A percentile compares a stretch with the other conserved stretches of the same genome.
Conservation (phyloP, 305 asterid species). For the Solanum aculeatissimum region DNA sequence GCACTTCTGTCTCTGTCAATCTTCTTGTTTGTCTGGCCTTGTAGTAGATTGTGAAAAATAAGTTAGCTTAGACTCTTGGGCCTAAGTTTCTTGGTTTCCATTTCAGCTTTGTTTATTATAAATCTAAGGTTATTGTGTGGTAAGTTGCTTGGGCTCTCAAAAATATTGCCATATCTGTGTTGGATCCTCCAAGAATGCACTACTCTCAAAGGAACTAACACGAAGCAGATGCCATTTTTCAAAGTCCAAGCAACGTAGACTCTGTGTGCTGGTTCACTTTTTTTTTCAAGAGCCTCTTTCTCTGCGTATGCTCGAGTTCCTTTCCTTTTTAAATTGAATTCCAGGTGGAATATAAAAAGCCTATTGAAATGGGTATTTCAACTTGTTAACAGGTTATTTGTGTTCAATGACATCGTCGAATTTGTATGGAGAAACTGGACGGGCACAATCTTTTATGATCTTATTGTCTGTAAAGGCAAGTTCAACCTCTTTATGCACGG, state of each 20-base stretch:
- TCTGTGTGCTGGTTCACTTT: background rate
- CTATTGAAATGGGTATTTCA: background rate
- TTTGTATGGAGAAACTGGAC: no score
- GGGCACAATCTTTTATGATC: no score
- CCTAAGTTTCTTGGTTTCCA: background rate
- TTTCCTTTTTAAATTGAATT: background rate
- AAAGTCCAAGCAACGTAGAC: no score
- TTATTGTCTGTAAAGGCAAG: no score
- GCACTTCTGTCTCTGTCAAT: background rate
- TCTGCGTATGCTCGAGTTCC: background rate
- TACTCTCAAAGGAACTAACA: no score
- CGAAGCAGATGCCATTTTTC: no score
- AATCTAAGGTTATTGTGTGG: background rate
- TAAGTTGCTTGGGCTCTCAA: no score
- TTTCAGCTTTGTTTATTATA: background rate
- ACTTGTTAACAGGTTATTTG: background rate
- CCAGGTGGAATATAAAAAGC: background rate
- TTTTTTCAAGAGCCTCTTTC: background rate
- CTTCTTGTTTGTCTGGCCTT: background rate
- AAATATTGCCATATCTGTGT: no score
- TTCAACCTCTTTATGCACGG: no score
- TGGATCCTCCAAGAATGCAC: no score
- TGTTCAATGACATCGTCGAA: no score
- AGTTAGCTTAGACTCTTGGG: background rate
- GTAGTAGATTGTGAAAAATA: background rate